Evolutionary conservation across 495 filamentous ascomycete species (phyloP).

Genomic region (Hyaloscypha hepaticicola): DNA sequence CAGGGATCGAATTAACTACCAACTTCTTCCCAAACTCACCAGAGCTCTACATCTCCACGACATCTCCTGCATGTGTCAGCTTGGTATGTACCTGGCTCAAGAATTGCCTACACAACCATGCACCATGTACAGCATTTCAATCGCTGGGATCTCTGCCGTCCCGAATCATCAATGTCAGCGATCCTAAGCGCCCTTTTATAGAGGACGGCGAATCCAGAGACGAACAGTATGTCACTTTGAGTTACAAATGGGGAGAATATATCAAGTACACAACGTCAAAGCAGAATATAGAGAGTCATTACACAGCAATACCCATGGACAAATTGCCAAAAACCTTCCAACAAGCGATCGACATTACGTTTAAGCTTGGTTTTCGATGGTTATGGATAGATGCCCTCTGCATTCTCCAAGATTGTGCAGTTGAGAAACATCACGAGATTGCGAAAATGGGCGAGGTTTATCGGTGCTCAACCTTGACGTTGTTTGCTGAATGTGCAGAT

Average conservation of each 20-base stretch:
- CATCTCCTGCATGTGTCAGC: too few species aligned
- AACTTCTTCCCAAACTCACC: too few species aligned
- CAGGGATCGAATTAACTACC: too few species aligned
- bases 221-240: too few species aligned
- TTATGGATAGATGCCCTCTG: constrained; percentile 4
- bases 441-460: not conserved
- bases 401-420: constrained; percentile 2
- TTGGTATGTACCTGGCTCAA: too few species aligned
- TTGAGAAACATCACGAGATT: not conserved
- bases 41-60: too few species aligned
- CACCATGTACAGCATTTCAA: too few species aligned
- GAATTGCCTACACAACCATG: too few species aligned
- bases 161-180: too few species aligned
- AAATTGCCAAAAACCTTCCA: not conserved
- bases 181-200: too few species aligned
- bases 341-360: not conserved
- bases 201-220: too few species aligned
- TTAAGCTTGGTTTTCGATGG: not conserved
- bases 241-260: not conserved
- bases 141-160: too few species aligned
- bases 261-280: not conserved
- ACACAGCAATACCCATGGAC: not conserved
- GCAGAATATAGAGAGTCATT: not conserved
- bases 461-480: constrained; percentile 2
- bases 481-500: not conserved